Evolutionary conservation across 257 asterid species (phyloP).

Genomic region (Plectranthus barbatus): DNA sequence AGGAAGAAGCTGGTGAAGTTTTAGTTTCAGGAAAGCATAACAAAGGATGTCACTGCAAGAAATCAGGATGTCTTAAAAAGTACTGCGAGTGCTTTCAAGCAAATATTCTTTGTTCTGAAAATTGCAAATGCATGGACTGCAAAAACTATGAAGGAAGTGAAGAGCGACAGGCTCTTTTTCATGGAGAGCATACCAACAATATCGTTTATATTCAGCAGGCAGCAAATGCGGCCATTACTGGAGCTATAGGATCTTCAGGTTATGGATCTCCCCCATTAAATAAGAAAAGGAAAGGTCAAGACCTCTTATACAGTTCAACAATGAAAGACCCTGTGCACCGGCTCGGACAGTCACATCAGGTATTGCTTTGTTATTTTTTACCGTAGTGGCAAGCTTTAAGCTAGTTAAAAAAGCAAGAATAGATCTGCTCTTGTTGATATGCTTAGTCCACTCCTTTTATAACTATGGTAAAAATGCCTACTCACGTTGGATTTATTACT

Average conservation of each 20-base stretch:
- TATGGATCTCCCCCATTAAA: conserved; percentile 70
- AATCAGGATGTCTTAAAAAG: conserved; percentile 67
- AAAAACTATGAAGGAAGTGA: conserved; percentile 89
- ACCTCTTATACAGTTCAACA: conserved; percentile 51
- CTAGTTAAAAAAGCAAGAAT: conserved; percentile 16
- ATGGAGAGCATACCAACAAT: conserved; percentile 70
- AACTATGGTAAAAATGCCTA: neutral
- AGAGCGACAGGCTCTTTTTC: conserved; percentile 84
- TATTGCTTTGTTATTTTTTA: conserved; percentile 23
- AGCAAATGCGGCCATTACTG: conserved; percentile 94
- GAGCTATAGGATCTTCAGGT: conserved; percentile 89
- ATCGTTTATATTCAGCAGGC: conserved; percentile 72
- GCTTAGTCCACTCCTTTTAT: neutral
- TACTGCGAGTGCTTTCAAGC: conserved; percentile 97
- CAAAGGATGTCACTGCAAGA: conserved; percentile 96
- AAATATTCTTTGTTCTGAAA: conserved; percentile 86
- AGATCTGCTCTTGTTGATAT: neutral
- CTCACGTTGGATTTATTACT: neutral
- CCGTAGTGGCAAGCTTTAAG: neutral
- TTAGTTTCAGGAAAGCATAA: conserved; percentile 62
- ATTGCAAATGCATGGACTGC: conserved; percentile 92
- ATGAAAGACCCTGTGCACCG: conserved; percentile 39
- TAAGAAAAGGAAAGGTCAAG: conserved; percentile 75
- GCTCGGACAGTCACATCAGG: conserved; percentile 67
- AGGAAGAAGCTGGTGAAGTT: conserved; percentile 67